A percentile compares a stretch with the other conserved stretches of the same genome.
Evolutionary conservation across 148 eudicot genomes (phyloP).

Genomic region (Persicaria maculosa): DNA sequence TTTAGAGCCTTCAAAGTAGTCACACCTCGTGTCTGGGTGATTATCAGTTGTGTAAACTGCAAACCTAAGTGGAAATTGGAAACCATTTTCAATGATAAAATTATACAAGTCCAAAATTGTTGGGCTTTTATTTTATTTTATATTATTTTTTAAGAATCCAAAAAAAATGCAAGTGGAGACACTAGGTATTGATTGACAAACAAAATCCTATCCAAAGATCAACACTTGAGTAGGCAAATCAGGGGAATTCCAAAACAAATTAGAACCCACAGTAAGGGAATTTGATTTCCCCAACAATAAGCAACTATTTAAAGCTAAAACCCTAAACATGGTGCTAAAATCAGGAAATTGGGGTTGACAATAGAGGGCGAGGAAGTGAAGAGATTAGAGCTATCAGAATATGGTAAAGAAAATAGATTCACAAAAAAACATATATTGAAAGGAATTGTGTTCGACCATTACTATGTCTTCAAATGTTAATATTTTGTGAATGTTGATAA

Average conservation of each 20-base stretch:
- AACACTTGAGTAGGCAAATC: neutral
- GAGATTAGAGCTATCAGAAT: neutral
- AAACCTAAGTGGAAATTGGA: neutral
- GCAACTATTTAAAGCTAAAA: neutral
- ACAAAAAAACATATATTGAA: neutral
- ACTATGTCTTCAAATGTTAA: neutral
- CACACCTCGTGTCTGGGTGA: neutral
- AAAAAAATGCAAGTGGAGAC: neutral
- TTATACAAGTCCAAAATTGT: neutral
- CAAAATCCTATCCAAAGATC: neutral
- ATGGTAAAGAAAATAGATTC: neutral
- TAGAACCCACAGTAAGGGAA: neutral
- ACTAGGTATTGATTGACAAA: neutral
- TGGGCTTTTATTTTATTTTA: too few relatives aligned
- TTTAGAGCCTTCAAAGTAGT: conserved; percentile 7
- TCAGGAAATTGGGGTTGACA: neutral
- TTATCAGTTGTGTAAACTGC: conserved; percentile 3
- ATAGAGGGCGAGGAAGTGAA: neutral
- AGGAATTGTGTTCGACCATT: too few relatives aligned
- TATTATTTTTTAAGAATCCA: neutral
- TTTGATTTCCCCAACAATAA: neutral
- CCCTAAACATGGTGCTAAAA: neutral
- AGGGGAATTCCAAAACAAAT: neutral
- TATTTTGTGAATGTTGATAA: neutral
- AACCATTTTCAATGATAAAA: neutral